Percentiles rank a stretch among this genome's conserved stretches.
Conservation (phyloP, 1,139 yeast species). For the Groenewaldozyma sp. region DNA sequence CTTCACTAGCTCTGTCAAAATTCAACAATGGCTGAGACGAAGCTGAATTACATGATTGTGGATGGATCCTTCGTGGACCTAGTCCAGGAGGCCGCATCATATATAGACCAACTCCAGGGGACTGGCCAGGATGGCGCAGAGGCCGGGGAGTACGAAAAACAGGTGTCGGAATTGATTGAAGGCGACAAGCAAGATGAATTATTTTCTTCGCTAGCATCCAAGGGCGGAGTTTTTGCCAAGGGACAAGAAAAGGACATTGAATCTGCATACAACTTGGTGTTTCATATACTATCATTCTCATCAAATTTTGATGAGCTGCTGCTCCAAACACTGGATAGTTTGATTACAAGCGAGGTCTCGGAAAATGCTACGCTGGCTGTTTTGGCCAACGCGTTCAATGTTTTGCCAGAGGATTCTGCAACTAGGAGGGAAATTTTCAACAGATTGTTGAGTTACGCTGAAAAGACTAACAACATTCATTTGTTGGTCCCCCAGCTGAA, state of each 20-base stretch:
- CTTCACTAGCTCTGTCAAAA: too few species aligned
- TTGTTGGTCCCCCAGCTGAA: conserved; percentile 32
- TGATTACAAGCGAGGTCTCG: conserved; percentile 23
- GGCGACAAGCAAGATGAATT: conserved; percentile 19
- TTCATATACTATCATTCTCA: conserved; percentile 31
- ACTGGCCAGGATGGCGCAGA: conserved; percentile 11
- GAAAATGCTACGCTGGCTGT: conserved; percentile 26
- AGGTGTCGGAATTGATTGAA: conserved; percentile 21
- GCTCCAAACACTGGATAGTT: conserved; percentile 26
- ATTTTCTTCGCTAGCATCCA: conserved; percentile 28
- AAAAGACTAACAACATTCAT: conserved; percentile 25
- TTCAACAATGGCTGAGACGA: conserved; percentile 10
- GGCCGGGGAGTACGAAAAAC: conserved; percentile 14
- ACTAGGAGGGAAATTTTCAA: conserved; percentile 28
- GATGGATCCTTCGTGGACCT: conserved; percentile 33
- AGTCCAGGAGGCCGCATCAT: conserved; percentile 31
- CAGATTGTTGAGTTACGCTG: conserved; percentile 29
- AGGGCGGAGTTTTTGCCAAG: conserved; percentile 24
- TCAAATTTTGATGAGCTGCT: conserved; percentile 27
- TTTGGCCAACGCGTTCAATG: conserved; percentile 34
- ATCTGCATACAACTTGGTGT: conserved; percentile 32
- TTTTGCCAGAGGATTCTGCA: conserved; percentile 27
- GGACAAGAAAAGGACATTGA: conserved; percentile 35
- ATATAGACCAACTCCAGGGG: conserved; percentile 27
- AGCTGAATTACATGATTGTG: conserved; percentile 25